Conservation (phyloP, 805 yeast species). For the Lipomyces lipofer region DNA sequence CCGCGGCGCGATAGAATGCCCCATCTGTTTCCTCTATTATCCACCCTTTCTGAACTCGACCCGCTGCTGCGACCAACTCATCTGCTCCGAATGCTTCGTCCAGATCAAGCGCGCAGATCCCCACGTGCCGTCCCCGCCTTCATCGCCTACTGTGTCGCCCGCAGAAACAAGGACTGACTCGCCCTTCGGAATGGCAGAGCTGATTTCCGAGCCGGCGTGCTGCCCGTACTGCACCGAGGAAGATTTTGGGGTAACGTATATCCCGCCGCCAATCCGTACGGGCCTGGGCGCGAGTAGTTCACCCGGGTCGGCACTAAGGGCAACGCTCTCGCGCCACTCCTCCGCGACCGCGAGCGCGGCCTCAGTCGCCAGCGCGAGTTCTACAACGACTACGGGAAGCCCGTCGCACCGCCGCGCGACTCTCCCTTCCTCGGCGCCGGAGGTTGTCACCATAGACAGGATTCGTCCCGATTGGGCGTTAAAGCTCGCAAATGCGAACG, state of each 20-base stretch:
- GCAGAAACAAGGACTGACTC: not conserved
- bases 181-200: constrained; percentile 37
- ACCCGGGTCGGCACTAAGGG: constrained; percentile 21
- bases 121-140: constrained; percentile 66
- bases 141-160: not conserved
- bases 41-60: constrained; percentile 77
- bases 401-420: constrained; percentile 38
- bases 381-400: not conserved
- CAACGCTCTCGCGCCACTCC: constrained; percentile 22
- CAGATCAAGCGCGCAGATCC: constrained; percentile 91
- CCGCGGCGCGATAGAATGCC: constrained; percentile 76
- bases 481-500: constrained; percentile 68
- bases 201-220: constrained; percentile 81
- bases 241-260: constrained; percentile 79
- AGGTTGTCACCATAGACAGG: constrained; percentile 74
- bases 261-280: constrained; percentile 61
- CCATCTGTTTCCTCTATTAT: constrained; percentile 86
- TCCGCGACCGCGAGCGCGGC: constrained; percentile 25
- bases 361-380: constrained; percentile 4
- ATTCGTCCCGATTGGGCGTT: constrained; percentile 94
- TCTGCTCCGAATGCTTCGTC: constrained; percentile 95
- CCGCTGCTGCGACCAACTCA: constrained; percentile 88
- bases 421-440: constrained; percentile 63
- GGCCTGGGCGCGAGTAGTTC: constrained; percentile 34
- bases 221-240: constrained; percentile 94